A percentile compares a stretch with the other conserved stretches of the same genome.
phyloP scores from a whole-genome alignment of 129 eudicot genomes.

The Smallanthus sonchifolius region DNA sequence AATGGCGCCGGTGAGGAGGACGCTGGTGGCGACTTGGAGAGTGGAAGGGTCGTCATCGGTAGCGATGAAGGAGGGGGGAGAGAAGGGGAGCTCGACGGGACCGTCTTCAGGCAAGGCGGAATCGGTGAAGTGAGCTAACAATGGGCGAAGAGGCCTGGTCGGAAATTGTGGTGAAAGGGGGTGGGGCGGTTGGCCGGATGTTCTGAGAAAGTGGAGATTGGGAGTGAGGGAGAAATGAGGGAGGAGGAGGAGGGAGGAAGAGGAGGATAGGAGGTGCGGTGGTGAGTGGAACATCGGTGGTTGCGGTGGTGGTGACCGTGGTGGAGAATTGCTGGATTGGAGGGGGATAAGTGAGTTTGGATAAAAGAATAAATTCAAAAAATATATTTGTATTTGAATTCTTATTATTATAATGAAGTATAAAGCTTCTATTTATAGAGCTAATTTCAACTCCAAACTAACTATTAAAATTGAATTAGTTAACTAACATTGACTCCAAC shows the following conservation, averaged over 20 bases:
- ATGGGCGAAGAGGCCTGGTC: constrained; percentile 24
- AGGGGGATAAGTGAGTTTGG: constrained; percentile 22
- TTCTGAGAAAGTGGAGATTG: constrained; percentile 22
- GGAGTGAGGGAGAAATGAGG: constrained; percentile 29
- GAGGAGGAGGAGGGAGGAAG: constrained; percentile 21
- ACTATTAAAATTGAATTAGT: no score
- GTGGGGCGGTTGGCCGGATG: constrained; percentile 19
- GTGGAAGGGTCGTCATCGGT: constrained; percentile 64
- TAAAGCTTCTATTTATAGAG: no score
- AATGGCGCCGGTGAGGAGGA: constrained; percentile 94
- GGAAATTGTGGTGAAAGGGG: constrained; percentile 11
- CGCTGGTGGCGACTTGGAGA: constrained; percentile 76
- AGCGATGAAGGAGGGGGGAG: constrained; percentile 57
- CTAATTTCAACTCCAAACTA: no score
- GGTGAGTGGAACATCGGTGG: constrained; percentile 30
- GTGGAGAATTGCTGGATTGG: neutral
- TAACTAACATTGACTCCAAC: no score
- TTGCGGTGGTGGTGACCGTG: constrained; percentile 12
- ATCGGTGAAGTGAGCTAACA: constrained; percentile 49
- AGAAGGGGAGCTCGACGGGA: constrained; percentile 65
- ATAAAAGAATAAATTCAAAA: neutral
- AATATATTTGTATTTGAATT: neutral
- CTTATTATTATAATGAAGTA: neutral
- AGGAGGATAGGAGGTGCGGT: constrained; percentile 15
- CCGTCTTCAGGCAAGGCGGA: constrained; percentile 50